Evolutionary conservation across 208 protist genomes (phyloP).

Genomic region (Herpetomonas samuelpessoai): DNA sequence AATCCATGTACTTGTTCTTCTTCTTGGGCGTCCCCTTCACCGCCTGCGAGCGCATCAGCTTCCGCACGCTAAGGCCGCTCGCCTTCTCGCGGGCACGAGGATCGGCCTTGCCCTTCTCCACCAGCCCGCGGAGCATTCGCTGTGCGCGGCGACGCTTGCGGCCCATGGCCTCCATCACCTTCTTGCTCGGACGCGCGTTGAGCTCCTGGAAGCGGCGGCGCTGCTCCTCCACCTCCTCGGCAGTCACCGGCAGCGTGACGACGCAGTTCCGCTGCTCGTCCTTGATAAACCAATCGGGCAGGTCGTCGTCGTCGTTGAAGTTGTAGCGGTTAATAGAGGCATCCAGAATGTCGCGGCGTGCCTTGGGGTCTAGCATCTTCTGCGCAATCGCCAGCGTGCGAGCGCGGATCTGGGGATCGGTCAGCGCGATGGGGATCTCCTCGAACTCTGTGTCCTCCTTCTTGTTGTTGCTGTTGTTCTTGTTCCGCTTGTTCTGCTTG

Average conservation of each 20-base stretch:
- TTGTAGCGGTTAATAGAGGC: slow-evolving; percentile 86
- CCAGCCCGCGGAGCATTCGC: slow-evolving; percentile 81
- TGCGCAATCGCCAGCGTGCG: slow-evolving; percentile 86
- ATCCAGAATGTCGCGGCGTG: slow-evolving; percentile 85
- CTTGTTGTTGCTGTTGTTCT: slow-evolving; percentile 44
- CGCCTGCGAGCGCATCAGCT: slow-evolving; percentile 85
- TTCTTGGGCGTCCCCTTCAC: slow-evolving; percentile 78
- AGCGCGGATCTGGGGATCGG: slow-evolving; percentile 80
- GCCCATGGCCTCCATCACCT: slow-evolving; percentile 96
- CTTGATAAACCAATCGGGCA: slow-evolving; percentile 92
- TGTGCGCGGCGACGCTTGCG: slow-evolving; percentile 90
- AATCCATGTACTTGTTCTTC: slow-evolving; percentile 80
- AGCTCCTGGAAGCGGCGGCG: slow-evolving; percentile 89
- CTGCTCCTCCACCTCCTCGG: slow-evolving; percentile 92
- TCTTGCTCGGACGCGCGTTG: slow-evolving; percentile 96
- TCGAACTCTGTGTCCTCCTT: slow-evolving; percentile 80
- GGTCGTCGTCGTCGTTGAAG: slow-evolving; percentile 88
- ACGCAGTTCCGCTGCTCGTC: slow-evolving; percentile 90
- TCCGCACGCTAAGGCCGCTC: slow-evolving; percentile 67
- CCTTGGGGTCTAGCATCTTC: slow-evolving; percentile 83
- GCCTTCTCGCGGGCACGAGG: slow-evolving; percentile 84
- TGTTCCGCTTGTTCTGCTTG: slow-evolving; percentile 60
- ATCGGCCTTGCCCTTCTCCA: slow-evolving; percentile 90
- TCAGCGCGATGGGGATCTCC: slow-evolving; percentile 84
- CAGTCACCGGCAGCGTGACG: slow-evolving; percentile 79